phyloP scores from a whole-genome alignment of 2,329 filamentous ascomycete genomes.

The Metarhizium album region DNA sequence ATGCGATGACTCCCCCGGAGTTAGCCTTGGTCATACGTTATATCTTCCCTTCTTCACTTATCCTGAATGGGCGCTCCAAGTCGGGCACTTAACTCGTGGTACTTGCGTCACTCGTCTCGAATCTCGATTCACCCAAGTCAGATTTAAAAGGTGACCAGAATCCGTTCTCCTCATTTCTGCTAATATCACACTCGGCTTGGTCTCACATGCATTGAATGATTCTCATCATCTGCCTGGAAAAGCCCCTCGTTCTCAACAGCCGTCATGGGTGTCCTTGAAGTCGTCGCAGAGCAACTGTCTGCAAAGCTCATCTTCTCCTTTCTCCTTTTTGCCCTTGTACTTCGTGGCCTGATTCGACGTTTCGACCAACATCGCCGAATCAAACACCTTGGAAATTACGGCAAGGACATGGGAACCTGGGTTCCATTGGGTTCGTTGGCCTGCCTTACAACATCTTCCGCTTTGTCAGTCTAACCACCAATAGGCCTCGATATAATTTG shows the following conservation, averaged over 20 bases:
- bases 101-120: not conserved
- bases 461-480: not conserved
- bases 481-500: conserved; percentile 53
- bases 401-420: conserved; percentile 22
- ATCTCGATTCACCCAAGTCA: too few species aligned
- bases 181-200: not conserved
- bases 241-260: not conserved
- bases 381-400: conserved; percentile 33
- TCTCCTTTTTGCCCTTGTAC: conserved; percentile 23
- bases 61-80: not conserved
- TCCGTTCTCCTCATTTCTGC: not conserved
- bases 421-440: conserved; percentile 34
- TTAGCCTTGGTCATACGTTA: too few species aligned
- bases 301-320: conserved; percentile 26
- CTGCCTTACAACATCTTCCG: not conserved
- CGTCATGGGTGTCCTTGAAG: conserved; percentile 40
- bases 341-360: conserved; percentile 27
- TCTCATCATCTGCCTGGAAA: not conserved
- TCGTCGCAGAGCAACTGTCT: conserved; percentile 33
- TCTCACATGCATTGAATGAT: not conserved
- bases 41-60: too few species aligned
- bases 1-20: too few species aligned
- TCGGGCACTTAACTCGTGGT: not conserved
- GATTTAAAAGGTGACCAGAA: too few species aligned
- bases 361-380: conserved; percentile 34